These are phyloP conservation scores for Juglanconis juglandina DNA, from an alignment of 2,329 filamentous ascomycete species.

Conservation along the genomic window DNA sequence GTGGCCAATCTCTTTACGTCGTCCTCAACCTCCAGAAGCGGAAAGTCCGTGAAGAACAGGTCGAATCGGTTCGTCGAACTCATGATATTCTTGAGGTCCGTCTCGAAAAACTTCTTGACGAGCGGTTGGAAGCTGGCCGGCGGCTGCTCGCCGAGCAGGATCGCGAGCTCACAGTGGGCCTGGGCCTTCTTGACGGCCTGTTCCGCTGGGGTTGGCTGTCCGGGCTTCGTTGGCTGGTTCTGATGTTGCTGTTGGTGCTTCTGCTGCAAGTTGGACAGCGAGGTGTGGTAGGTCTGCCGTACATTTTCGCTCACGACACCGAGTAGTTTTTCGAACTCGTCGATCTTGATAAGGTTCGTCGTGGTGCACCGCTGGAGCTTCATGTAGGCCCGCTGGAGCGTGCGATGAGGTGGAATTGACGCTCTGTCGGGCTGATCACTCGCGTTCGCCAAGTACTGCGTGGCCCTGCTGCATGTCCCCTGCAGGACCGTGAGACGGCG, in stretches of 20 bases:
- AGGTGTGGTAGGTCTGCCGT: slow-evolving; percentile 46
- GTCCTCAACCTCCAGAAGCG: slow-evolving; percentile 63
- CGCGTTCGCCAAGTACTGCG: slow-evolving; percentile 44
- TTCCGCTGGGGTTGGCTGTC: slow-evolving; percentile 34
- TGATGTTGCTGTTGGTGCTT: slow-evolving; percentile 45
- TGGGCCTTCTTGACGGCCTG: slow-evolving; percentile 44
- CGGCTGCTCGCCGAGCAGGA: slow-evolving; percentile 48
- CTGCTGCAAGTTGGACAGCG: slow-evolving; percentile 41
- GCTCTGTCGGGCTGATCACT: slow-evolving; percentile 23
- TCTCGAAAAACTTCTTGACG: slow-evolving; percentile 62
- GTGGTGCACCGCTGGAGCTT: slow-evolving; percentile 51
- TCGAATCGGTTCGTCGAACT: slow-evolving; percentile 60
- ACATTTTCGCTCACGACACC: slow-evolving; percentile 46
- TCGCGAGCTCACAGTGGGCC: slow-evolving; percentile 46
- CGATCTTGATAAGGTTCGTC: slow-evolving; percentile 52
- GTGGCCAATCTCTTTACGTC: slow-evolving; percentile 46
- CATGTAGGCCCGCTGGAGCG: slow-evolving; percentile 55
- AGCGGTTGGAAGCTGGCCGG: slow-evolving; percentile 49
- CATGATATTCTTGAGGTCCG: slow-evolving; percentile 56
- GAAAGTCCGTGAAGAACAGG: slow-evolving; percentile 71
- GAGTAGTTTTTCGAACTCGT: slow-evolving; percentile 62
- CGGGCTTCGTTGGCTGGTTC: slow-evolving; percentile 33
- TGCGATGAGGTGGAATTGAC: slow-evolving; percentile 34
- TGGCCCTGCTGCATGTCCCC: slow-evolving; percentile 43
- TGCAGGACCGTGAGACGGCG: slow-evolving; percentile 60